phyloP scores from a whole-genome alignment of 2,329 filamentous ascomycete species.

The Alternaria hordeiaustralica region DNA sequence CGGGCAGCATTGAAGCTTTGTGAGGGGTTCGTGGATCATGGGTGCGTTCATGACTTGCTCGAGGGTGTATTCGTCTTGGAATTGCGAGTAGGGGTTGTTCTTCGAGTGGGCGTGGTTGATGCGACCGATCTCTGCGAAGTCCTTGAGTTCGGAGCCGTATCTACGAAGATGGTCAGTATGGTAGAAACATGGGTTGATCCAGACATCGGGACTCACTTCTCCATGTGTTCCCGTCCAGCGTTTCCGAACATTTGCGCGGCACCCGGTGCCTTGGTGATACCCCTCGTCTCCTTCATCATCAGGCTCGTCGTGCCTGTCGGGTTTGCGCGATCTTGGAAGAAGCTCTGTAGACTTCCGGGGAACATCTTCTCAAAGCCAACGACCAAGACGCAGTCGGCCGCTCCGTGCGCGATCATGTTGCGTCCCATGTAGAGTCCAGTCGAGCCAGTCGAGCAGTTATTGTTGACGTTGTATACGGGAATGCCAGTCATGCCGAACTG shows the following conservation, averaged over 20 bases:
- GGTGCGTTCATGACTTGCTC: constrained; percentile 79
- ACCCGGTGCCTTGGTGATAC: constrained; percentile 80
- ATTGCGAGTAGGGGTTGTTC: constrained; percentile 97
- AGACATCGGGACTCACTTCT: constrained; percentile 66
- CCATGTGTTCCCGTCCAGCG: constrained; percentile 91
- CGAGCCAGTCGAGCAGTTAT: constrained; percentile 96
- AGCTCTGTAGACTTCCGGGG: constrained; percentile 80
- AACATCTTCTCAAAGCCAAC: constrained; percentile 99
- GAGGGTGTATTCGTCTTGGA: constrained; percentile 87
- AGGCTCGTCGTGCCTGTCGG: constrained; percentile 73
- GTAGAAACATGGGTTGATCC: neutral
- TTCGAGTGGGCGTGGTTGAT: constrained; percentile 92
- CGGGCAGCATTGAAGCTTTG: constrained; percentile 98
- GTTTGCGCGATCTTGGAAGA: constrained; percentile 85
- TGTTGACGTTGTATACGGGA: constrained; percentile 97
- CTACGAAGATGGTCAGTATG: constrained; percentile 52
- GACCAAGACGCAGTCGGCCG: constrained; percentile 86
- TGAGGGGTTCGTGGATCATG: constrained; percentile 84
- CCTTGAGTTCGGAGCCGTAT: constrained; percentile 79
- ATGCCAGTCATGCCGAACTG: constrained; percentile 98
- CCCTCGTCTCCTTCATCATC: constrained; percentile 85
- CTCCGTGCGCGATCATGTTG: constrained; percentile 78
- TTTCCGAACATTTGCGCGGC: constrained; percentile 97
- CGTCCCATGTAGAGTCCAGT: constrained; percentile 87
- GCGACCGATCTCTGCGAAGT: constrained; percentile 94